Evolutionary conservation across 345 rosid species (phyloP).

Genomic region (Dovyalis caffra): DNA sequence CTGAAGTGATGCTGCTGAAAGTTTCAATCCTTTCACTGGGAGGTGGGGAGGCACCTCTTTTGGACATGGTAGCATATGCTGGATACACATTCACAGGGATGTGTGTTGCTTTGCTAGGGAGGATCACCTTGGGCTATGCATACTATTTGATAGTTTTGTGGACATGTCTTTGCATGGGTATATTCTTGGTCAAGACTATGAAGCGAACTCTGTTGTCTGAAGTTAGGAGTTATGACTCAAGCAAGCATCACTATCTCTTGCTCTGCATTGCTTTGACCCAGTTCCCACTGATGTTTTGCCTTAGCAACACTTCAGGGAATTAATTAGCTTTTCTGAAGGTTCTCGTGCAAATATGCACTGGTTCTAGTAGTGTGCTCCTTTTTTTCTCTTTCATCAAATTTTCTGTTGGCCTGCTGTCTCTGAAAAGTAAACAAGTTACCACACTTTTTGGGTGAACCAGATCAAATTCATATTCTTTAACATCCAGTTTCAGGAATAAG

Average conservation of each 20-base stretch:
- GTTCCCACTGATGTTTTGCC: conserved; percentile 38
- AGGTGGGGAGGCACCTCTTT: conserved; percentile 50
- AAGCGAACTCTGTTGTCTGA: conserved; percentile 38
- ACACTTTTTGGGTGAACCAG: too few relatives aligned
- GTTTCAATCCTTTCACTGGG: conserved; percentile 45
- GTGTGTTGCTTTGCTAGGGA: conserved; percentile 42
- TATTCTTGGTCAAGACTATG: conserved; percentile 59
- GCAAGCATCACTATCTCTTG: conserved; percentile 34
- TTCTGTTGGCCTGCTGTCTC: too few relatives aligned
- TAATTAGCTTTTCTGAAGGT: conserved; percentile 15
- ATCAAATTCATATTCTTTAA: too few relatives aligned
- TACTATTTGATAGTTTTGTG: conserved; percentile 42
- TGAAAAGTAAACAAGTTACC: too few relatives aligned
- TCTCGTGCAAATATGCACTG: neutral
- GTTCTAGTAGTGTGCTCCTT: too few relatives aligned
- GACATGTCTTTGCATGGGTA: conserved; percentile 50
- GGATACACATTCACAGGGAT: conserved; percentile 56
- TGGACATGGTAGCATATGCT: conserved; percentile 52
- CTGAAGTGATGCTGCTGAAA: conserved; percentile 49
- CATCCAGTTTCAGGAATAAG: too few relatives aligned
- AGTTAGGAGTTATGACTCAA: conserved; percentile 26
- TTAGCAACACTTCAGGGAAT: conserved; percentile 26
- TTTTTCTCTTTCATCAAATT: neutral
- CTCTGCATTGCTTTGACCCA: conserved; percentile 35
- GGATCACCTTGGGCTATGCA: conserved; percentile 38